A percentile compares a stretch with the other conserved stretches of the same genome.
phyloP scores from a whole-genome alignment of 164 flowering plant genomes.

The Taxillus chinensis region DNA sequence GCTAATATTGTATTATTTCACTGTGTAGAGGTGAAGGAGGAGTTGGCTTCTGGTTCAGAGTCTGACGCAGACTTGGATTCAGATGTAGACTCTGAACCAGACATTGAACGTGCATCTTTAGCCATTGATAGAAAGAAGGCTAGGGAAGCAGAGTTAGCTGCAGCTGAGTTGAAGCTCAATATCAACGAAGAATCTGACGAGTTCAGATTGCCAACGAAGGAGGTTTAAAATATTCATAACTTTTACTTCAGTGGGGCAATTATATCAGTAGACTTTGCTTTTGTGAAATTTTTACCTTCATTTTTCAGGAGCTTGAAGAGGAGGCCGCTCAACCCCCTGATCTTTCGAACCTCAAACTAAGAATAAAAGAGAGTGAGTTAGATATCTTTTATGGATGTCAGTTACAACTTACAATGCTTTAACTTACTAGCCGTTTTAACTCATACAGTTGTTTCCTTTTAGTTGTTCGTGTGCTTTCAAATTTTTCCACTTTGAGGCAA shows the following conservation, averaged over 20 bases:
- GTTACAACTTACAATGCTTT: background rate
- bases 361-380: constrained; percentile 77
- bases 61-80: constrained; percentile 33
- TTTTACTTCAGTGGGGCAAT: background rate
- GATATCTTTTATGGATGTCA: too few relatives aligned
- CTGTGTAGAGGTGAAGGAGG: constrained; percentile 25
- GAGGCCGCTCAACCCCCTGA: constrained; percentile 72
- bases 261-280: background rate
- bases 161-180: constrained; percentile 54
- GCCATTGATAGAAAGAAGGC: constrained; percentile 42
- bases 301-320: constrained; percentile 68
- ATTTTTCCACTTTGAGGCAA: constrained; percentile 67
- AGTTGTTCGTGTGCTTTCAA: constrained; percentile 85
- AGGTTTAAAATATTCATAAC: constrained; percentile 28
- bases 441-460: background rate
- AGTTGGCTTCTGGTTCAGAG: constrained; percentile 14
- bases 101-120: constrained; percentile 45
- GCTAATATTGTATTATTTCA: background rate
- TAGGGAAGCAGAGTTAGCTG: constrained; percentile 45
- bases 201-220: constrained; percentile 67
- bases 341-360: constrained; percentile 55
- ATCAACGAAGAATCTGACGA: constrained; percentile 75
- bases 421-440: background rate
- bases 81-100: constrained; percentile 34
- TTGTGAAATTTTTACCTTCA: background rate